phyloP scores from a whole-genome alignment of 345 rosid genomes.

The Mercurialis annua region DNA sequence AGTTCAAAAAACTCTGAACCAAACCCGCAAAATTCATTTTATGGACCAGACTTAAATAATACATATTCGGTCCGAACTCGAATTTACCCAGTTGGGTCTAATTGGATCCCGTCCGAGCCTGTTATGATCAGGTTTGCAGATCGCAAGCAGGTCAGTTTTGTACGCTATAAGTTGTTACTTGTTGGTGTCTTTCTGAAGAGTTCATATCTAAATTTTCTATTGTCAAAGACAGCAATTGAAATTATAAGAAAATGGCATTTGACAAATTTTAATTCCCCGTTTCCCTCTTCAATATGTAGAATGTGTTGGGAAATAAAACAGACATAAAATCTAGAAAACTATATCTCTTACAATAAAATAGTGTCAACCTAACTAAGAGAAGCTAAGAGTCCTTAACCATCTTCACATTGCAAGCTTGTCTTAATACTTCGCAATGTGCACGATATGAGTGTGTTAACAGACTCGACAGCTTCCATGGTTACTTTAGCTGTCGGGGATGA shows the following conservation, averaged over 20 bases:
- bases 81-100: too few relatives aligned
- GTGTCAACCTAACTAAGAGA: constrained; percentile 11
- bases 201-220: too few relatives aligned
- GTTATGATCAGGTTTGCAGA: too few relatives aligned
- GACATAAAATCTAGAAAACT: constrained; percentile 9
- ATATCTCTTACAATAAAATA: constrained; percentile 13
- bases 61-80: too few relatives aligned
- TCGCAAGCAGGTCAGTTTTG: too few relatives aligned
- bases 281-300: constrained; percentile 3
- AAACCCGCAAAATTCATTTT: too few relatives aligned
- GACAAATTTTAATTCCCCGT: neutral
- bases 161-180: too few relatives aligned
- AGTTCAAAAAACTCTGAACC: too few relatives aligned
- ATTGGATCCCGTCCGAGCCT: too few relatives aligned
- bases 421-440: constrained; percentile 72
- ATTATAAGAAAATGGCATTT: neutral
- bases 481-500: constrained; percentile 69
- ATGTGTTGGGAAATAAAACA: constrained; percentile 3
- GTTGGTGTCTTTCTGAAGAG: too few relatives aligned
- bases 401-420: constrained; percentile 83
- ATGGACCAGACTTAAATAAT: too few relatives aligned
- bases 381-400: constrained; percentile 24
- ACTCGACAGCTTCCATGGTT: constrained; percentile 75
- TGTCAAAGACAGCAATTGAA: constrained; percentile 1
- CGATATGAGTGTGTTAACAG: constrained; percentile 68